Conservation (phyloP, 2,329 filamentous ascomycete genomes). For the Fusarium hainanense region DNA sequence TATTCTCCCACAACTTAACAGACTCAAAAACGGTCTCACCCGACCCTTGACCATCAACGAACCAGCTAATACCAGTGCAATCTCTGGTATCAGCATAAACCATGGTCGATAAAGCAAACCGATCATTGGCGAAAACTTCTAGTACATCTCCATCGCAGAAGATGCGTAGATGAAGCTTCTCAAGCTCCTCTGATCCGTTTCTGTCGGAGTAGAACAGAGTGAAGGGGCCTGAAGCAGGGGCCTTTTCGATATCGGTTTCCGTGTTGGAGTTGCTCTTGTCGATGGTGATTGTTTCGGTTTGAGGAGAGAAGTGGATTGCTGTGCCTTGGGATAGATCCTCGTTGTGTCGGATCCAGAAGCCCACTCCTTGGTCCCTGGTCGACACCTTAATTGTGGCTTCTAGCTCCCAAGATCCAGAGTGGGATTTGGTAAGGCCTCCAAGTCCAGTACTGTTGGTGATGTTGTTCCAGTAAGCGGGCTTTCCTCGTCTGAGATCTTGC, state of each 20-base stretch:
- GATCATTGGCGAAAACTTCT: constrained; percentile 45
- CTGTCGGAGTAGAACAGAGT: constrained; percentile 54
- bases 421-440: not conserved
- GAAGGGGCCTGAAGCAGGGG: constrained; percentile 54
- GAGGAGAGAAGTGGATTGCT: constrained; percentile 52
- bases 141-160: constrained; percentile 45
- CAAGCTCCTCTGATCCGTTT: constrained; percentile 26
- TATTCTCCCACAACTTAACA: constrained; percentile 39
- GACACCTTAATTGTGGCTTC: constrained; percentile 41
- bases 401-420: constrained; percentile 40
- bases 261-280: constrained; percentile 50
- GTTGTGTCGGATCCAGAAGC: constrained; percentile 44
- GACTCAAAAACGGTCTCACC: constrained; percentile 35
- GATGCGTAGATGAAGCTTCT: constrained; percentile 38
- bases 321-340: constrained; percentile 49
- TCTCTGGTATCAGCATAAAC: constrained; percentile 36
- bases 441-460: not conserved
- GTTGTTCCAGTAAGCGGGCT: constrained; percentile 24
- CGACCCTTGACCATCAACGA: constrained; percentile 26
- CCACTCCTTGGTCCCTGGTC: constrained; percentile 5
- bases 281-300: constrained; percentile 55
- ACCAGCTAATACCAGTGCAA: constrained; percentile 43
- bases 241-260: constrained; percentile 51
- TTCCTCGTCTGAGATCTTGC: constrained; percentile 32
- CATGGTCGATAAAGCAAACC: constrained; percentile 45